phyloP scores from a whole-genome alignment of 192 early-diverging fungal species.

The Rhizophagus sp. region DNA sequence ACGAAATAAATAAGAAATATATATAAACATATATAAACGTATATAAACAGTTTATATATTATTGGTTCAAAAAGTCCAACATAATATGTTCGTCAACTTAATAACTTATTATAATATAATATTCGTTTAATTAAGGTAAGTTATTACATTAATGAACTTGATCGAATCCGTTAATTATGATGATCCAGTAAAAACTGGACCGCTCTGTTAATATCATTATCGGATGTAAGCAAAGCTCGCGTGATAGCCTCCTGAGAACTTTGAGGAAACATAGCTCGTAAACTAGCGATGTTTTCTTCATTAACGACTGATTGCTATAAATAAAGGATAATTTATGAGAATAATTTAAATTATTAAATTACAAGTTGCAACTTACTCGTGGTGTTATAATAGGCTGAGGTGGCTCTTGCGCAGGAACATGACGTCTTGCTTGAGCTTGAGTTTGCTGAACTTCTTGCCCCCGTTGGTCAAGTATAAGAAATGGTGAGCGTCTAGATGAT shows the following conservation, averaged over 20 bases:
- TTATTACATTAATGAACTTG: too few species aligned
- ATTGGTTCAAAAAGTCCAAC: too few species aligned
- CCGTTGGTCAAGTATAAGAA: constrained; percentile 35
- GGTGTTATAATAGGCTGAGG: neutral
- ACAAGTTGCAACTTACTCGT: neutral
- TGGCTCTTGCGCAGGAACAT: neutral
- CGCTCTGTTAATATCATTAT: constrained; percentile 61
- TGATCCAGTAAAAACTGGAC: constrained; percentile 51
- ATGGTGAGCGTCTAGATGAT: constrained; percentile 44
- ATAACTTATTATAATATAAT: too few species aligned
- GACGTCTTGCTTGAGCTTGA: constrained; percentile 28
- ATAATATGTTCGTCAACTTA: too few species aligned
- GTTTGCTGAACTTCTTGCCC: constrained; percentile 44
- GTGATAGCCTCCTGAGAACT: constrained; percentile 50
- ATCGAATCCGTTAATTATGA: neutral
- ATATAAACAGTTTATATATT: too few species aligned
- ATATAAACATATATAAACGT: too few species aligned
- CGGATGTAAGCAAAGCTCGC: constrained; percentile 51
- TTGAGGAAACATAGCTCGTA: constrained; percentile 60
- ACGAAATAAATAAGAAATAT: too few species aligned
- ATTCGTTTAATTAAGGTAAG: too few species aligned
- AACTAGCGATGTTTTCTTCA: constrained; percentile 48
- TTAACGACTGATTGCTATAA: constrained; percentile 12
- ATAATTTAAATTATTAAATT: neutral
- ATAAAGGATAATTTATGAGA: too few species aligned